Evolutionary conservation across 169 alveolate species (phyloP), one percentile per base, ranked within the genome.

Genomic region (Amoebophrya sp.): DNA sequence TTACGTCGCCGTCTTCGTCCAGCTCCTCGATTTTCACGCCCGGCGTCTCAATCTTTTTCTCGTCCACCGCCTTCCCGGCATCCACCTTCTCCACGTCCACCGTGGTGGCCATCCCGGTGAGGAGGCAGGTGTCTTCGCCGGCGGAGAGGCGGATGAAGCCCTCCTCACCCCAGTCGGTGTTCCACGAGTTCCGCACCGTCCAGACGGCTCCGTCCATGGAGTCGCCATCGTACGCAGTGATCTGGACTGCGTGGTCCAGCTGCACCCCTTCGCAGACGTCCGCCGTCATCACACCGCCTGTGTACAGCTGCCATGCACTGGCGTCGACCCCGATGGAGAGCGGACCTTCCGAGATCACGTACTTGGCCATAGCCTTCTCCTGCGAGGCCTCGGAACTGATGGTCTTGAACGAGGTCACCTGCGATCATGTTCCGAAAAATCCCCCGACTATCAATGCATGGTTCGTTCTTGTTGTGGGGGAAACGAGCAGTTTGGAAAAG

Each of bases 161-260:
- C 29, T 58, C 78, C 78, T 58, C 78, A 58, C 78, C 78, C 78
- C 78, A 58, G 78, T 58, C 78, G 78, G 78, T 58, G 78, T 58
- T 58, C 78, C 78, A 58, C 29, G 78, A 58, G 78, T 58, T 58
- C 34, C 78, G 78, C 95, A 58, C 78, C 34, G 34, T n/a, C 29
- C 23, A 58, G 78, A 13, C 7, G 78, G 67, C n/a, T 45, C 18
- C 67, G n/a, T 45, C 67, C n/a, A n/a, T n/a, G 67, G 67, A 10
- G 18, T 45, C 67, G 18, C 67, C 67, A 45, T 45, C 10, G 67
- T 45, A 45, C 10, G 67, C 48, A 13, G 48, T 29, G 29, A n/a
- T 29, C 78, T 58, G 78, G 34, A 58, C 78, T 13, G 78, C 78
- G 78, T 58, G 78, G 78, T 58, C 78, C 78, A 58, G 78, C 23